A percentile compares a stretch with the other conserved stretches of the same genome.
Evolutionary conservation across 352 stramenopile genomes (phyloP).

Genomic region (Phytophthora ramorum): DNA sequence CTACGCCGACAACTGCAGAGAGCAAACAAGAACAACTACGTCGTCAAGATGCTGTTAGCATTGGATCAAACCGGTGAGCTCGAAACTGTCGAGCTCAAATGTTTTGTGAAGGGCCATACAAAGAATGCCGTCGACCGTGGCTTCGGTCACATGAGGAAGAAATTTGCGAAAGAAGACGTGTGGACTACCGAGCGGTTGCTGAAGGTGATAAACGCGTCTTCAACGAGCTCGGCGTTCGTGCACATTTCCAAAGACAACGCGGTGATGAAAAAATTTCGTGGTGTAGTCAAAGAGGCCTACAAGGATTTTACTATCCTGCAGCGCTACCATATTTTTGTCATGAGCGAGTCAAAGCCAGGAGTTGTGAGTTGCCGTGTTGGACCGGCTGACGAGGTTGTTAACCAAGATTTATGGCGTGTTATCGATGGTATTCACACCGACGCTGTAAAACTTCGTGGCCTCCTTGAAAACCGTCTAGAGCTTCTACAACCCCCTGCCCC

Average conservation of each 20-base stretch:
- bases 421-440: neutral
- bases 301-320: neutral
- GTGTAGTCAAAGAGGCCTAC: neutral
- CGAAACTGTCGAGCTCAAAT: neutral
- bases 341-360: neutral
- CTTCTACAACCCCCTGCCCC: neutral
- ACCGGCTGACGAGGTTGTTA: neutral
- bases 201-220: no score
- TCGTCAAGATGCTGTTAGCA: conserved; percentile 4
- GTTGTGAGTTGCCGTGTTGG: conserved; percentile 1
- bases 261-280: conserved; percentile 7
- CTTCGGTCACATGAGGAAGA: conserved; percentile 9
- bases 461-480: neutral
- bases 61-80: neutral
- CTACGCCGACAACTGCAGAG: conserved; percentile 26
- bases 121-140: conserved; percentile 9
- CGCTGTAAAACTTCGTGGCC: neutral
- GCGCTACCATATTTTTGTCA: conserved; percentile 9
- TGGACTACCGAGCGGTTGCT: no score
- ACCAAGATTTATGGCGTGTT: conserved; percentile 1
- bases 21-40: conserved; percentile 36
- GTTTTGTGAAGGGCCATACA: conserved; percentile 8
- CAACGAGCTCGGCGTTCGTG: conserved; percentile 2
- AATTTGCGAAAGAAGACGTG: conserved; percentile 1
- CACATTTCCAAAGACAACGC: neutral